phyloP scores from a whole-genome alignment of 305 asterid species.

The Solanum hybrid region DNA sequence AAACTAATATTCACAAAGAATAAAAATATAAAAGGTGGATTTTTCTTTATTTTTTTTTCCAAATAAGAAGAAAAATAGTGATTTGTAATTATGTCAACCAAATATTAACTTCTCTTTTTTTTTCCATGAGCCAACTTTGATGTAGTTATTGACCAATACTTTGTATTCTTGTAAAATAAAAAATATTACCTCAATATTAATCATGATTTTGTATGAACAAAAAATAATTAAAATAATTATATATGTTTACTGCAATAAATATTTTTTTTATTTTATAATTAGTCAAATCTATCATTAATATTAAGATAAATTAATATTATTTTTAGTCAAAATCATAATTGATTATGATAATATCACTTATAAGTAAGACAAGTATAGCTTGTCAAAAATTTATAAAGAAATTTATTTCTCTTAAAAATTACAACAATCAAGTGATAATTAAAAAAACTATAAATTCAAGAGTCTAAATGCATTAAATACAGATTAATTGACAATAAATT shows the following conservation, averaged over 20 bases:
- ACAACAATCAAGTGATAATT: background rate
- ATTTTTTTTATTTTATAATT: background rate
- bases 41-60: background rate
- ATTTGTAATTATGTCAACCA: background rate
- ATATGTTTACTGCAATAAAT: background rate
- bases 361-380: background rate
- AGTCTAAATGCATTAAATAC: background rate
- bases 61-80: background rate
- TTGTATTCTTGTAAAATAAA: slow-evolving; percentile 9
- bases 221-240: background rate
- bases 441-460: too few species aligned
- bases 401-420: background rate
- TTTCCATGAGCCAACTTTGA: background rate
- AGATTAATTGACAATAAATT: background rate
- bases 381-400: background rate
- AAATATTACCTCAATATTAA: slow-evolving; percentile 25
- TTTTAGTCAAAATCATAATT: background rate
- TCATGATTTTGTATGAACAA: background rate
- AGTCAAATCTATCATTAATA: background rate
- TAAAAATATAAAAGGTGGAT: background rate
- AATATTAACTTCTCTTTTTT: background rate
- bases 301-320: too few species aligned
- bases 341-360: background rate
- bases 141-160: background rate
- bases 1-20: background rate